Conservation (phyloP, 192 early-diverging fungal species). For the Backusella parvicylindrica region DNA sequence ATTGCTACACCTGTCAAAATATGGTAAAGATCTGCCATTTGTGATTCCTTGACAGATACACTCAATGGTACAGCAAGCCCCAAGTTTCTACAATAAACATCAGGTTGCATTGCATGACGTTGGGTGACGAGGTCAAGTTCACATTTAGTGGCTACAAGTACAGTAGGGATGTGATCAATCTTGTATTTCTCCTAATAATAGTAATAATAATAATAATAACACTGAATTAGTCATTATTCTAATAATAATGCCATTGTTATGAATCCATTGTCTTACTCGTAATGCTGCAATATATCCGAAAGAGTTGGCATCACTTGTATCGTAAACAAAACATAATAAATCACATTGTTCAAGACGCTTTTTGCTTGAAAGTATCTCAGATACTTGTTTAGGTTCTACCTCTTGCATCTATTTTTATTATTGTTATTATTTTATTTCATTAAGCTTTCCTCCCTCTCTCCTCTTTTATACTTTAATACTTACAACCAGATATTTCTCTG, state of each 20-base stretch:
- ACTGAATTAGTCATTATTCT: too few species aligned
- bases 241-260: neutral
- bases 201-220: neutral
- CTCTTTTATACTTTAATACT: slow-evolving; percentile 41
- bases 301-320: slow-evolving; percentile 89
- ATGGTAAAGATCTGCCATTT: slow-evolving; percentile 88
- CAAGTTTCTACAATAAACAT: slow-evolving; percentile 88
- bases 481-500: slow-evolving; percentile 89
- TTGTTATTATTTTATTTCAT: neutral
- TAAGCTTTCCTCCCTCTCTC: too few species aligned
- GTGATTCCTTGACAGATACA: slow-evolving; percentile 80
- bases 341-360: slow-evolving; percentile 87
- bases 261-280: slow-evolving; percentile 45
- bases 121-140: slow-evolving; percentile 82
- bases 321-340: slow-evolving; percentile 92
- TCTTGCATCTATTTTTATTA: slow-evolving; percentile 77
- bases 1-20: slow-evolving; percentile 81
- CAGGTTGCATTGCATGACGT: slow-evolving; percentile 83
- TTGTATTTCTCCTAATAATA: slow-evolving; percentile 69
- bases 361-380: slow-evolving; percentile 87
- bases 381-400: slow-evolving; percentile 80
- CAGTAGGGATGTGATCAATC: slow-evolving; percentile 77
- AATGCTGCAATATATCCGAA: slow-evolving; percentile 88
- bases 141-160: slow-evolving; percentile 95
- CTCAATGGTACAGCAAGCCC: slow-evolving; percentile 86